Percentiles rank a stretch among this genome's conserved stretches.
These are phyloP conservation scores for Trypanosoma boissoni DNA, from an alignment of 208 protist species.

Conservation along the genomic window DNA sequence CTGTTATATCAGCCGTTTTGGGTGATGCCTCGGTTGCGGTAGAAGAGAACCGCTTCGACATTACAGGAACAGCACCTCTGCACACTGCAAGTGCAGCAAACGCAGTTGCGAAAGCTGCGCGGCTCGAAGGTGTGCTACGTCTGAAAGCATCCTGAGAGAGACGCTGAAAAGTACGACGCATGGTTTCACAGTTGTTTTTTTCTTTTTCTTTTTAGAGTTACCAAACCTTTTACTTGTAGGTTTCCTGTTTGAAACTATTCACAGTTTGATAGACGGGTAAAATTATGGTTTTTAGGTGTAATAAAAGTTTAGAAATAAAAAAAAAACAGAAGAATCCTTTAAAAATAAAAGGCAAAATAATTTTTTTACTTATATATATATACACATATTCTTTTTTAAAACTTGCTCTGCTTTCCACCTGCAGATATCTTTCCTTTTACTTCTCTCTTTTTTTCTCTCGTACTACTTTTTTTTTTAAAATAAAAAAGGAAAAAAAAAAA, in stretches of 20 bases:
- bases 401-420: conserved; percentile 9
- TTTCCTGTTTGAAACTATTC: conserved; percentile 4
- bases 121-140: conserved; percentile 9
- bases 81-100: conserved; percentile 22
- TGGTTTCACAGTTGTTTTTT: conserved; percentile 18
- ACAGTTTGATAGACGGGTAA: background rate
- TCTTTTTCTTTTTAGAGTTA: background rate
- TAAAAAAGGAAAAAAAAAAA: conserved; percentile 18
- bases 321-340: conserved; percentile 20
- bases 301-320: background rate
- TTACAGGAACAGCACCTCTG: conserved; percentile 4
- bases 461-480: background rate
- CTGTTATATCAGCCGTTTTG: conserved; percentile 38
- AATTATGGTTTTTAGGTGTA: conserved; percentile 4
- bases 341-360: conserved; percentile 5
- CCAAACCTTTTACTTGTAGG: background rate
- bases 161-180: conserved; percentile 47
- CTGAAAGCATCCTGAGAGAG: conserved; percentile 11
- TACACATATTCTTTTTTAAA: background rate
- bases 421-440: background rate
- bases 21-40: conserved; percentile 25
- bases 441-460: conserved; percentile 1
- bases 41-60: conserved; percentile 17
- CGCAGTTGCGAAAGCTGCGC: conserved; percentile 1
- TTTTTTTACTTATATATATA: background rate